Evolutionary conservation across 306 rosid species (phyloP), one percentile per base, ranked within the genome.

Genomic region (Biancaea sappan): DNA sequence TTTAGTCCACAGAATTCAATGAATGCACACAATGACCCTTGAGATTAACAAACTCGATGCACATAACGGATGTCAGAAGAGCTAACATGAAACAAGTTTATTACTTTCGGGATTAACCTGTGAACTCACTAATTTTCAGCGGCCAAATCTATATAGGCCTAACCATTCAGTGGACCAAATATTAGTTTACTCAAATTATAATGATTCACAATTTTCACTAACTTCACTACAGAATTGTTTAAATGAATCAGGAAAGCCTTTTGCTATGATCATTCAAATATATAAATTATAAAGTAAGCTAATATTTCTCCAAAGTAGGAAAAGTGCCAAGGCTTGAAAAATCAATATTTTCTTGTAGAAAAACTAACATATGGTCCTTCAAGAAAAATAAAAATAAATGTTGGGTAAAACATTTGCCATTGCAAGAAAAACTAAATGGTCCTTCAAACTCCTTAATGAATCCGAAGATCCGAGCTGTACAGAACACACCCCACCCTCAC

Each of bases 381-480:
- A n/a, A n/a, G n/a, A n/a, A n/a, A n/a, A n/a, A 18, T n/a, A 15
- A 59, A 31, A 31, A 59, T 59, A 29, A 7, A 59, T 6, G 44
- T 18, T 50, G 32, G 15, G 14, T 53, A 26, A 62, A 61, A 75
- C 26, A 47, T 6, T 0, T 28, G 37, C 5, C 44, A 35, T 21
- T 37, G 14, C 69, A 21, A 54, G 71, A 59, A 63, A 65, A 41
- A 15, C 24, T 15, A 6, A 65, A 41, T 19, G 12, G 10, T n/a
- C 56, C 26, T 9, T 16, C 41, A 16, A 66, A 26, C 14, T 21
- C 15, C 44, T 16, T 1, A 26, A 51, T 1, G 15, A 72, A 66
- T 46, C 4, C n/a, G 66, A 66, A 18, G 71, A 72, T 76, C 65
- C 21, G 75, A 71, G 50, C 56, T 2, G 37, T 2, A 24, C 16